Percentiles rank a stretch among this genome's conserved stretches.
These are phyloP conservation scores for Heteromeles arbutifolia DNA, from an alignment of 306 rosid genomes.

Conservation along the genomic window DNA sequence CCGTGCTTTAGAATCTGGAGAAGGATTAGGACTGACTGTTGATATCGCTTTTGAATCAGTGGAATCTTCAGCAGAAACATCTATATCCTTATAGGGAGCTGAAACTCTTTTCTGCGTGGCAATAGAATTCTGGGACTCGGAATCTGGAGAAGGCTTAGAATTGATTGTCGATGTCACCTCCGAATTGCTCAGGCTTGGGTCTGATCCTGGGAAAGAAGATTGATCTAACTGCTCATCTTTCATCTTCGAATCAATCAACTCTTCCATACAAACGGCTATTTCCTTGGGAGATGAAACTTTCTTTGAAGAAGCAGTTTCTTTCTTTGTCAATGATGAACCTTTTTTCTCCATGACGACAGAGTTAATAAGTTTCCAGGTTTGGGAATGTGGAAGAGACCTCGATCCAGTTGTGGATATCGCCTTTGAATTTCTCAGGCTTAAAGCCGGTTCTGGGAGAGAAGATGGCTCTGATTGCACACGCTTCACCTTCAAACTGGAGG, in stretches of 20 bases:
- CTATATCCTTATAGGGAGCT: not conserved
- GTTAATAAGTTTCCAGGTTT: conserved; percentile 5
- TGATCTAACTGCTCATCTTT: not conserved
- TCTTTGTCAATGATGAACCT: conserved; percentile 13
- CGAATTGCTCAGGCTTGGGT: not conserved
- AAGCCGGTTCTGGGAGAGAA: not conserved
- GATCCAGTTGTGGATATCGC: not conserved
- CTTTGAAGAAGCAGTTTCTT: conserved; percentile 16
- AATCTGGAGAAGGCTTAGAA: conserved; percentile 21
- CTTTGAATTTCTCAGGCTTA: not conserved
- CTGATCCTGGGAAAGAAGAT: not conserved
- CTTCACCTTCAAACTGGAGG: not conserved
- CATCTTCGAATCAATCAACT: not conserved
- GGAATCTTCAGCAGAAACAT: not conserved
- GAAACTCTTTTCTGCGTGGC: conserved; percentile 23
- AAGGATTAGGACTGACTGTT: conserved; percentile 13
- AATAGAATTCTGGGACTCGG: conserved; percentile 9
- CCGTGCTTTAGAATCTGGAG: conserved; percentile 11
- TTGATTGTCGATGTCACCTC: not conserved
- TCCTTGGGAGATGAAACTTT: not conserved
- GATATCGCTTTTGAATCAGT: not conserved
- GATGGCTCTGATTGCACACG: conserved; percentile 2
- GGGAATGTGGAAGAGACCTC: not conserved
- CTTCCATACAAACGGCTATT: not conserved
- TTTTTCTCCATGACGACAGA: not conserved